Evolutionary conservation across 176 grass and related monocot species (phyloP), one percentile per base, ranked within the genome.

Genomic region (Carex pumila): DNA sequence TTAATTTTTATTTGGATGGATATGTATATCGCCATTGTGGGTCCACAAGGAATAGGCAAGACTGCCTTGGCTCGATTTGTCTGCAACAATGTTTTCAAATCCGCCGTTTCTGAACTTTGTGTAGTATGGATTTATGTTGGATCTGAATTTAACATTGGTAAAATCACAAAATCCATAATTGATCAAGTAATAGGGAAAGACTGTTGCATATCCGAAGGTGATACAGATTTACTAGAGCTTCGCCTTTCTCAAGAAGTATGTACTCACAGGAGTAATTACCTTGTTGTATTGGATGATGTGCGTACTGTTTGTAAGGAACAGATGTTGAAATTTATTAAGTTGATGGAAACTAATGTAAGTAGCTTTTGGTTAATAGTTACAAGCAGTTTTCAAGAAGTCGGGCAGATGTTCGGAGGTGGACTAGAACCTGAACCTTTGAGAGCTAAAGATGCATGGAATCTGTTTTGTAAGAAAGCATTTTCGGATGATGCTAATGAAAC

Each of bases 121-220:
- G 4, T 75, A 52, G 39, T 75, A 50, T 78, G 73, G 73, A 8
- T 78, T 13, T 3, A 78, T 54, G 52, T 78, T 6, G 9, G 45
- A 56, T 5, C 6, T 12, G 6, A 19, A 54, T 12, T 31, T 56
- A 30, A 4, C 5, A 15, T 53, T 57, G 49, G 12, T 25, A 79
- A 7, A 25, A 30, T 79, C 56, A 13, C 7, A 3, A 79, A 79
- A 57, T 29, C 34, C 19, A 25, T 79, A 30, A 21, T 79, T 56
- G 73, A 79, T 31, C 73, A 79, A 21, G 22, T n/a, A 56, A 79
- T 79, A 54, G 73, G 73, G 43, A 79, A 79, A 56, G 73, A 55
- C 2, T 56, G 49, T 56, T 56, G 73, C 49, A 29, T 79, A 79
- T 56, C 47, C 6, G 73, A 79, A 79, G 19, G 6, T 31, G 73